Evolutionary conservation across 352 stramenopile genomes (phyloP), one percentile per base, ranked within the genome.

Genomic region (Aphanomyces cochlioides): DNA sequence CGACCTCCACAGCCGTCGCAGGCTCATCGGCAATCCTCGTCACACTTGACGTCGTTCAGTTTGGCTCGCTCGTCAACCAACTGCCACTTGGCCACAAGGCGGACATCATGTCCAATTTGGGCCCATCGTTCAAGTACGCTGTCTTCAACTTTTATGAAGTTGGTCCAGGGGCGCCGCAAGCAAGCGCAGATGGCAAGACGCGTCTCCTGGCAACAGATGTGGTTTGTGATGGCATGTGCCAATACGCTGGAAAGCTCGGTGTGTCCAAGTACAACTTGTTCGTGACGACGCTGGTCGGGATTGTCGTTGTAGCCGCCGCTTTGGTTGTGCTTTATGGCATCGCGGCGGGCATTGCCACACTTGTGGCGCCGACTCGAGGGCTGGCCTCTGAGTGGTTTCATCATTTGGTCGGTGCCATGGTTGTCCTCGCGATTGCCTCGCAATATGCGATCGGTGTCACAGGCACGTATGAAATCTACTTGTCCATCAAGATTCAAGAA

Each of bases 381-480:
- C 84, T 88, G 38, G 64, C 75, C 13, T 38, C 66, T 36, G 90
- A 89, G 68, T 93, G 84, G 83, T 79, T 92, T 5, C 84, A 93
- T 68, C 90, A 95, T 69, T 73, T 82, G 1, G 79, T 95, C 48
- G 85, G 84, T 34, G 81, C 84, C 61, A 73, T 92, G 36, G 90
- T 93, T 78, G 90, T 93, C 79, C 80, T 95, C 28, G 71, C 90
- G 12, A 90, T 95, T 58, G 75, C 92, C 43, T 92, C 85, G 50
- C 79, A 93, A 75, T 95, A 95, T 73, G 84, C 88, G 7, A 81
- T 95, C 10, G 84, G 85, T 21, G 83, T 87, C 13, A 92, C 84
- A 3, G 85, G 78, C 36, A 91, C 85, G 69, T 95, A 90, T 78
- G 82, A 93, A 76, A 90, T 95, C 73, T 93, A 87, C 74, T 84